A percentile compares a stretch with the other conserved stretches of the same genome.
phyloP scores from a whole-genome alignment of 352 stramenopile genomes.

The Thalassiosira exigua region DNA sequence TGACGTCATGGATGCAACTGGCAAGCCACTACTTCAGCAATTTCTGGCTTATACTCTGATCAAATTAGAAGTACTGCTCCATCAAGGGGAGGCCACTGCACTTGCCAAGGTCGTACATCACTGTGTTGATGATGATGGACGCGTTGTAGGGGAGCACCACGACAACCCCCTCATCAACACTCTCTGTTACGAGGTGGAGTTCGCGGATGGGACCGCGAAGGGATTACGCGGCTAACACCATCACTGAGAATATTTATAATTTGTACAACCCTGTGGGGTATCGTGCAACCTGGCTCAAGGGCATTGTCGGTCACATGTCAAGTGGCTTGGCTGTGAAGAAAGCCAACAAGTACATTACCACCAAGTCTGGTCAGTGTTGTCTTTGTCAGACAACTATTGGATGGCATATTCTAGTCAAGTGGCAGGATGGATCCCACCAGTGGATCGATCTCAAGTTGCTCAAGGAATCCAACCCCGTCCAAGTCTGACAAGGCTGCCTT shows the following conservation, averaged over 20 bases:
- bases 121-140: neutral
- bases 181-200: constrained; percentile 25
- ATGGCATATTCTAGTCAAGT: no score
- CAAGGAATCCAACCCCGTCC: no score
- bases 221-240: constrained; percentile 49
- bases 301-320: no score
- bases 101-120: neutral
- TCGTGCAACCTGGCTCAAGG: constrained; percentile 14
- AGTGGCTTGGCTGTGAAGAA: no score
- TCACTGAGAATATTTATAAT: constrained; percentile 41
- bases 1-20: constrained; percentile 10
- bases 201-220: constrained; percentile 30
- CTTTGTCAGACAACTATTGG: no score
- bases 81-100: neutral
- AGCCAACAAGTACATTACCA: no score
- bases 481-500: no score
- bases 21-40: neutral
- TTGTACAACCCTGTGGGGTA: constrained; percentile 8
- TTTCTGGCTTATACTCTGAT: constrained; percentile 17
- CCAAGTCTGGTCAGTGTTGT: no score
- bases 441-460: no score
- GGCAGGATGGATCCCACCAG: no score
- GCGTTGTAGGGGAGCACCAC: constrained; percentile 9
- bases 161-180: constrained; percentile 40
- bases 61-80: constrained; percentile 11